A percentile compares a stretch with the other conserved stretches of the same genome.
Conservation (phyloP, 148 eudicot species). For the Rhododendron vialii region DNA sequence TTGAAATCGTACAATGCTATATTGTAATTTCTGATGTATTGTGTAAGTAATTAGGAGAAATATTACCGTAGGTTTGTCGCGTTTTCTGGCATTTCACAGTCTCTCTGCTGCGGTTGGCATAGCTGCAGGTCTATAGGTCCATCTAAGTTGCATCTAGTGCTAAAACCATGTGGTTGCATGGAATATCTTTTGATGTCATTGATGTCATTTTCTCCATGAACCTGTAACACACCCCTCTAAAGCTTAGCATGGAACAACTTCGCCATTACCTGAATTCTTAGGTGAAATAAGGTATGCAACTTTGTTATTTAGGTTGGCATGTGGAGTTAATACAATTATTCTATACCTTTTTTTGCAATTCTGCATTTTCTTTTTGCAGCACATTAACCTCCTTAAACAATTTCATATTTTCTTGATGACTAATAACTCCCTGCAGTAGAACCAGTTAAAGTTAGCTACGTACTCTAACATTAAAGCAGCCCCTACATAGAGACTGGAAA, state of each 20-base stretch:
- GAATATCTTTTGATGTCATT: constrained; percentile 13
- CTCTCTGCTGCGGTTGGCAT: constrained; percentile 39
- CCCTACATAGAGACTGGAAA: not conserved
- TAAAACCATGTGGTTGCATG: constrained; percentile 16
- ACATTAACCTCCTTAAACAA: not conserved
- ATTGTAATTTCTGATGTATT: not conserved
- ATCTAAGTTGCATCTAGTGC: constrained; percentile 17
- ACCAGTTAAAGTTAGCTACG: not conserved
- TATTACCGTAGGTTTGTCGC: not conserved
- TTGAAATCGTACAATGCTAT: not conserved
- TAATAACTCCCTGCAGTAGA: not conserved
- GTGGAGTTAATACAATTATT: constrained; percentile 3
- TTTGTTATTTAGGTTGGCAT: too few species aligned
- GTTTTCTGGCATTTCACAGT: constrained; percentile 6
- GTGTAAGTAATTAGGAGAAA: not conserved
- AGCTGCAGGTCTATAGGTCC: constrained; percentile 41
- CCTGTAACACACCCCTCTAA: too few species aligned
- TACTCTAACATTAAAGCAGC: not conserved
- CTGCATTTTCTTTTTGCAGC: not conserved
- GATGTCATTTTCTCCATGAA: constrained; percentile 11
- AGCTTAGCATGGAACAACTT: too few species aligned
- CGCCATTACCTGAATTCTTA: too few species aligned
- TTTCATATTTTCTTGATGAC: constrained; percentile 2
- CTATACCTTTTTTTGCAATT: constrained; percentile 31
- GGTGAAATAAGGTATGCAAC: too few species aligned